Evolutionary conservation across 2,329 filamentous ascomycete genomes (phyloP).

Genomic region (Volutella citrinella): DNA sequence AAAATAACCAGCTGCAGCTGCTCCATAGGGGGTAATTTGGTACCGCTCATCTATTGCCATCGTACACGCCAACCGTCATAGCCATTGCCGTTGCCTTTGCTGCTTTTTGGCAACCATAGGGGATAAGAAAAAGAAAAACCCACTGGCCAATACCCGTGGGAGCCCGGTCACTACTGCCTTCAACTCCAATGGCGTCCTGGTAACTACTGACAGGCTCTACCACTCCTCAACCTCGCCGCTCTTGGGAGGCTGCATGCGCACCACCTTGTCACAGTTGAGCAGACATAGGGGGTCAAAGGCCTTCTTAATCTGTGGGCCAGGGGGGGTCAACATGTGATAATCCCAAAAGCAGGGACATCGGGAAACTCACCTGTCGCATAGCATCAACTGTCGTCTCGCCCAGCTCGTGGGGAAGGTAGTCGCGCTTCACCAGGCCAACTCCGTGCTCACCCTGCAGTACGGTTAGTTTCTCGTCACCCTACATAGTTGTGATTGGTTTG

Average conservation of each 20-base stretch:
- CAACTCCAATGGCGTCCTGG: too few species aligned
- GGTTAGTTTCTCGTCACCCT: too few species aligned
- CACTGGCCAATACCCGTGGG: slow-evolving; percentile 5
- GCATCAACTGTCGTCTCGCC: slow-evolving; percentile 72
- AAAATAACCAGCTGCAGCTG: too few species aligned
- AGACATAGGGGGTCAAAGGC: slow-evolving; percentile 74
- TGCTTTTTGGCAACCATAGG: too few species aligned
- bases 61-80: slow-evolving; percentile 14
- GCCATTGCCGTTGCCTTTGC: too few species aligned
- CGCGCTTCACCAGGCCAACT: slow-evolving; percentile 78
- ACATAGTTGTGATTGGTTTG: not conserved
- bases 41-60: slow-evolving; percentile 11
- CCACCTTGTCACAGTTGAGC: slow-evolving; percentile 67
- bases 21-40: too few species aligned
- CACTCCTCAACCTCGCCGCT: slow-evolving; percentile 43
- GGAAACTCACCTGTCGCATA: slow-evolving; percentile 69
- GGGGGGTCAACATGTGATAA: too few species aligned
- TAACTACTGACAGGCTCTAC: too few species aligned
- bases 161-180: too few species aligned
- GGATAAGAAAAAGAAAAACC: too few species aligned
- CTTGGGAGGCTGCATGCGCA: slow-evolving; percentile 53
- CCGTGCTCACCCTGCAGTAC: slow-evolving; percentile 72
- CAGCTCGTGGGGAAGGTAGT: slow-evolving; percentile 77
- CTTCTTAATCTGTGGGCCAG: slow-evolving; percentile 63
- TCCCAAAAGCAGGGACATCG: too few species aligned